phyloP scores from a whole-genome alignment of 192 early-diverging fungal genomes.

The Backusella psychrophila region DNA sequence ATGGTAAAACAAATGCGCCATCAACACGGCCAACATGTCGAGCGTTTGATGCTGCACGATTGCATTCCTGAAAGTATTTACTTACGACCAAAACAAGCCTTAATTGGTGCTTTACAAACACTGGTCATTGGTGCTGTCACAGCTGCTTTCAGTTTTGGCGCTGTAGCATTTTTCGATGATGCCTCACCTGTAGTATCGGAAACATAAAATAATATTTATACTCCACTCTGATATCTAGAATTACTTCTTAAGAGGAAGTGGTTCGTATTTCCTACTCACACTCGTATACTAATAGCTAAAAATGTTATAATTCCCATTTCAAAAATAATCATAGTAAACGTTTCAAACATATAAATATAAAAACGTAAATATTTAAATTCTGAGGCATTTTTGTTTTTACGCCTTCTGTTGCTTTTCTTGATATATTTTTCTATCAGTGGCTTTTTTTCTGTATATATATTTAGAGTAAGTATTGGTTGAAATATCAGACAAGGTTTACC shows the following conservation, averaged over 20 bases:
- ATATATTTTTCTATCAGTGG: not conserved
- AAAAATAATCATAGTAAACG: not conserved
- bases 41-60: not conserved
- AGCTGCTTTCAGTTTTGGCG: conserved; percentile 32
- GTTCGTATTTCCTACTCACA: not conserved
- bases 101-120: conserved; percentile 38
- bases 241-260: not conserved
- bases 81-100: conserved; percentile 26
- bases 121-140: conserved; percentile 39
- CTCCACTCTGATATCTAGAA: not conserved
- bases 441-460: too few species aligned
- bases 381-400: not conserved
- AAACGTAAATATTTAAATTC: not conserved
- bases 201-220: not conserved
- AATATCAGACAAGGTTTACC: too few species aligned
- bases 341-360: not conserved
- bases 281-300: not conserved
- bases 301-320: conserved; percentile 1
- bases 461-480: too few species aligned
- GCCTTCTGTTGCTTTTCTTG: not conserved
- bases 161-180: conserved; percentile 23
- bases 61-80: conserved; percentile 9
- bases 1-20: too few species aligned
- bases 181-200: not conserved
- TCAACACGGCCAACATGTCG: not conserved